phyloP scores from a whole-genome alignment of 2,329 filamentous ascomycete species.

The Beauveria rudraprayagi region DNA sequence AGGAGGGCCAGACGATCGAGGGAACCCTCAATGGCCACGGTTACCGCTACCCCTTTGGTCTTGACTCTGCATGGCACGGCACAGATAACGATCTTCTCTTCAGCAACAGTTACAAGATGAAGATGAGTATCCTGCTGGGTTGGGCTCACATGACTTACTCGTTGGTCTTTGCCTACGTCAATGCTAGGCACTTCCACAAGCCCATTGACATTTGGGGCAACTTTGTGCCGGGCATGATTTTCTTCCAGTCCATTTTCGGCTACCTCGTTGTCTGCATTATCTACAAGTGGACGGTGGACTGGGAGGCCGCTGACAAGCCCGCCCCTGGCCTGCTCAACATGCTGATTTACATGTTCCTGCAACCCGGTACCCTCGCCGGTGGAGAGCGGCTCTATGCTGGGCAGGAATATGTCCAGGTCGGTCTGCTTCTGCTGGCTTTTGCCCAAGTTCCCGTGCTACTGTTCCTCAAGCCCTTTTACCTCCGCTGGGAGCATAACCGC shows the following conservation, averaged over 20 bases:
- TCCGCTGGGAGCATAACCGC: slow-evolving; percentile 87
- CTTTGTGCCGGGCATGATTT: slow-evolving; percentile 97
- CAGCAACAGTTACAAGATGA: slow-evolving; percentile 99
- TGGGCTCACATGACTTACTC: slow-evolving; percentile 99
- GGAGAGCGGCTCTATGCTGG: slow-evolving; percentile 70
- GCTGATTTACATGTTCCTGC: slow-evolving; percentile 99
- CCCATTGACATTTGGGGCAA: slow-evolving; percentile 96
- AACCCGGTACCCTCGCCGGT: slow-evolving; percentile 53
- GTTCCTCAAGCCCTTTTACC: slow-evolving; percentile 91
- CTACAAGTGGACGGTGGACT: slow-evolving; percentile 95
- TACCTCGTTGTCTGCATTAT: slow-evolving; percentile 91
- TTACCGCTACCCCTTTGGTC: slow-evolving; percentile 89
- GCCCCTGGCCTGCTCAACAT: slow-evolving; percentile 94
- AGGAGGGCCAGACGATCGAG: slow-evolving; percentile 53
- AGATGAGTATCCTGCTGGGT: slow-evolving; percentile 94
- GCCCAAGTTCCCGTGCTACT: slow-evolving; percentile 83
- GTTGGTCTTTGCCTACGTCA: slow-evolving; percentile 84
- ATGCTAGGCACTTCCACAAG: slow-evolving; percentile 89
- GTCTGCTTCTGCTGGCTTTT: slow-evolving; percentile 74
- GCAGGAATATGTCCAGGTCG: slow-evolving; percentile 67
- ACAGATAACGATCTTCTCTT: slow-evolving; percentile 93
- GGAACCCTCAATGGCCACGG: slow-evolving; percentile 58
- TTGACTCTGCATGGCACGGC: slow-evolving; percentile 95
- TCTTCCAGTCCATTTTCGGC: slow-evolving; percentile 98
- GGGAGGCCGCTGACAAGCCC: slow-evolving; percentile 52